Base-by-base conservation (phyloP, 228 moss, liverwort and hornwort genomes). In the Sphagnum fallax region DNA sequence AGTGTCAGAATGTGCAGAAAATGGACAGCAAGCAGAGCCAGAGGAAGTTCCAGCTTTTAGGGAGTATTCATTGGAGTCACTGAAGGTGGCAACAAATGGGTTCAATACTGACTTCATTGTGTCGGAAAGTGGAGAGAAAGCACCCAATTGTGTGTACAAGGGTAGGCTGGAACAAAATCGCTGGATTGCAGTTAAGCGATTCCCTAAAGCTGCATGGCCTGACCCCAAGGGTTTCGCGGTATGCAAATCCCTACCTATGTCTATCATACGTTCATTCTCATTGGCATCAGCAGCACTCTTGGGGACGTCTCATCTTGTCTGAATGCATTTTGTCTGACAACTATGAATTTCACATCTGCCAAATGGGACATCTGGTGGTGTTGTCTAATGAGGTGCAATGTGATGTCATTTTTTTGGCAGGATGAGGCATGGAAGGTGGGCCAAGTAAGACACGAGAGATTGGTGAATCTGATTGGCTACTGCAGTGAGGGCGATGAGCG, bases 391-490 rank as follows among this genome's bases (percentile, higher is more conserved):
- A 32, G 32, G 32, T 32, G 32, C 32, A 32, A 32, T 32, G 32
- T 32, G 32, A 32, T 32, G 32, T 32, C 32, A 32, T 32, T 32
- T 32, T 32, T 32, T 32, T 68, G 47, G n/a, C 89, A 98, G 98
- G 88, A 92, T 62, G 98, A 98, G 77, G 98, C 98, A 0, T 90
- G 90, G 90, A 94, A 91, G 80, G 98, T 98, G 16, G 94, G 98
- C 53, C 92, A 94, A 84, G 98, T 98, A 8, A 76, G 94, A 62
- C 94, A 98, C 62, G 92, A 90, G 70, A 86, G 94, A 71, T 70
- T 98, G n/a, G 98, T 98, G 62, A 98, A 98, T 75, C 74, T 98
- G 62, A 89, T 98, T 67, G 98, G 98, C 4, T 98, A 87, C 72
- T 98, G 94, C 75, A 83, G 84, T 48, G 98, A 98, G 79, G 94